phyloP scores from a whole-genome alignment of 2,329 filamentous ascomycete genomes.

The Pyricularia sp. region DNA sequence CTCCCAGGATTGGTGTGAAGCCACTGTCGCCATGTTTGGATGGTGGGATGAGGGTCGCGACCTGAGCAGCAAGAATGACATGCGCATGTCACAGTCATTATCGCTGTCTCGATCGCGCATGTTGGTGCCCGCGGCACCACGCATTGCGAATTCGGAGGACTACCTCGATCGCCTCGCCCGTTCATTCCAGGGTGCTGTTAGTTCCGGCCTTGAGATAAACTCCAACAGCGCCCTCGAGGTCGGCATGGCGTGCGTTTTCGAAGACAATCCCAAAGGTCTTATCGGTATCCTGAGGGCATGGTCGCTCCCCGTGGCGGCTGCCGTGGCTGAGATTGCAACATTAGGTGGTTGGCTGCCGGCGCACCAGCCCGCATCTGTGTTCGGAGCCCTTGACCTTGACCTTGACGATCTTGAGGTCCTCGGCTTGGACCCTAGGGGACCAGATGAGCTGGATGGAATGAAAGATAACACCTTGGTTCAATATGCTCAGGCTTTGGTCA shows the following conservation, averaged over 20 bases:
- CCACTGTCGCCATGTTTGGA: slow-evolving; percentile 64
- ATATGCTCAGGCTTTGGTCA: slow-evolving; percentile 59
- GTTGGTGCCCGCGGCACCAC: slow-evolving; percentile 22
- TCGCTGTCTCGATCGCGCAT: slow-evolving; percentile 26
- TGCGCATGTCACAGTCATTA: slow-evolving; percentile 8
- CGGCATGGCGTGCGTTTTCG: slow-evolving; percentile 67
- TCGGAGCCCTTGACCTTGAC: slow-evolving; percentile 51
- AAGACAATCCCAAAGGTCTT: slow-evolving; percentile 67
- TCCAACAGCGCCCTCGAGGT: slow-evolving; percentile 65
- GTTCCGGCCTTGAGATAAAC: slow-evolving; percentile 65
- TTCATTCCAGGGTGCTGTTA: slow-evolving; percentile 55
- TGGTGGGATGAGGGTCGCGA: slow-evolving; percentile 84
- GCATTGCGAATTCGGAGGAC: slow-evolving; percentile 39
- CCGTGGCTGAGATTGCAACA: slow-evolving; percentile 73
- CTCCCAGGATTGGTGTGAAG: slow-evolving; percentile 86
- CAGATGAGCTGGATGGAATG: slow-evolving; percentile 48
- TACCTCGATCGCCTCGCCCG: slow-evolving; percentile 64
- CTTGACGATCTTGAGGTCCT: slow-evolving; percentile 77
- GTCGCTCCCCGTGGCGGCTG: slow-evolving; percentile 67
- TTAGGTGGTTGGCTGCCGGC: slow-evolving; percentile 69
- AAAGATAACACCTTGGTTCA: slow-evolving; percentile 68
- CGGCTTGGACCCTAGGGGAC: slow-evolving; percentile 46
- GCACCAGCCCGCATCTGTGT: slow-evolving; percentile 36
- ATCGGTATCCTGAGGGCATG: slow-evolving; percentile 62
- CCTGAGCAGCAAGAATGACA: slow-evolving; percentile 15